phyloP scores from a whole-genome alignment of 176 grass and related monocot genomes.

The Oryza rufipogon region DNA sequence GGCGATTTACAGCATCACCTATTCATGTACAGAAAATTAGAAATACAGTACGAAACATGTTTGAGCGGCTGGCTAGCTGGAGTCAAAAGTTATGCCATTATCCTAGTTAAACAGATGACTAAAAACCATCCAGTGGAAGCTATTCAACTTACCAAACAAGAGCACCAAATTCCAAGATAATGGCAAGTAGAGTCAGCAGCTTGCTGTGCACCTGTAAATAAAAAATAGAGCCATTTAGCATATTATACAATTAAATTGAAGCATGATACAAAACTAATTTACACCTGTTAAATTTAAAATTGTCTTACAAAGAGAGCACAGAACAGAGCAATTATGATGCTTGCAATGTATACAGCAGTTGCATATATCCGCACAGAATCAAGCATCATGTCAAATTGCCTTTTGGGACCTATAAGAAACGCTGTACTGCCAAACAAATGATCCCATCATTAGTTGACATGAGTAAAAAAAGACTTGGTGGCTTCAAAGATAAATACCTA shows the following conservation, averaged over 20 bases:
- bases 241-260: neutral
- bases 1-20: neutral
- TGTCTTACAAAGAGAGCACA: conserved; percentile 91
- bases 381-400: conserved; percentile 99
- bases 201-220: conserved; percentile 82
- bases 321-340: conserved; percentile 89
- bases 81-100: neutral
- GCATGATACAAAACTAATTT: conserved; percentile 28
- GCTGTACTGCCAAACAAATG: conserved; percentile 94
- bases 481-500: conserved; percentile 20
- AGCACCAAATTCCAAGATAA: conserved; percentile 89
- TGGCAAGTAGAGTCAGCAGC: conserved; percentile 89
- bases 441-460: conserved; percentile 53
- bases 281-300: conserved; percentile 8
- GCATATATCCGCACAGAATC: conserved; percentile 98
- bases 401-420: conserved; percentile 97
- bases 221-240: conserved; percentile 17
- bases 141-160: conserved; percentile 79
- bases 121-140: conserved; percentile 14
- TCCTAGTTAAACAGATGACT: conserved; percentile 6
- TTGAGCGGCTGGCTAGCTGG: conserved; percentile 8
- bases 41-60: neutral
- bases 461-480: neutral
- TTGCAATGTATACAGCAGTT: conserved; percentile 95
- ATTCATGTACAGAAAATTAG: neutral